phyloP scores from a whole-genome alignment of 1,284 basidiomycete genomes.

The Heterobasidion irregulare region DNA sequence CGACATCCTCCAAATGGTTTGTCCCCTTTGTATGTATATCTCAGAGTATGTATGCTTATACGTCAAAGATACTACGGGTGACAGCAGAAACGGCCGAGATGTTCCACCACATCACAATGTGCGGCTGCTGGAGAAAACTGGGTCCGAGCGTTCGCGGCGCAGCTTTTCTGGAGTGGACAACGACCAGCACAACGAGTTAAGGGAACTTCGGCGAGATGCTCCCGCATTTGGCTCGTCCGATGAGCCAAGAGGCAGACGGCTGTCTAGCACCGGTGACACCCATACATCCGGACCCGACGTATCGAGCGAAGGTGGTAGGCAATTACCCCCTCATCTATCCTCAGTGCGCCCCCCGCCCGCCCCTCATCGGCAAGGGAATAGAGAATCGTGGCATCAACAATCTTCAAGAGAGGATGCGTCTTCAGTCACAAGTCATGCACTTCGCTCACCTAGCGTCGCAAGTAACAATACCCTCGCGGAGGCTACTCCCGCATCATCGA shows the following conservation, averaged over 20 bases:
- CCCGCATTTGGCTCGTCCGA: slow-evolving; percentile 14
- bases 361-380: slow-evolving; percentile 6
- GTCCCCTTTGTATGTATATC: slow-evolving; percentile 22
- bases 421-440: slow-evolving; percentile 1
- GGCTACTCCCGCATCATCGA: slow-evolving; percentile 24
- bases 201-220: slow-evolving; percentile 13
- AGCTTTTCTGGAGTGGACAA: slow-evolving; percentile 1
- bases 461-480: slow-evolving; percentile 10
- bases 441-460: slow-evolving; percentile 10
- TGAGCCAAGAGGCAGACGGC: slow-evolving; percentile 29
- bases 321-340: slow-evolving; percentile 31
- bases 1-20: slow-evolving; percentile 26
- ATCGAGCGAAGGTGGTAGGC: slow-evolving; percentile 19
- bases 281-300: slow-evolving; percentile 8
- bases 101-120: slow-evolving; percentile 33
- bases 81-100: slow-evolving; percentile 37
- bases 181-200: slow-evolving; percentile 14
- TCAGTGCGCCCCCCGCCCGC: slow-evolving; percentile 5
- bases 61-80: slow-evolving; percentile 13
- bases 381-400: slow-evolving; percentile 10
- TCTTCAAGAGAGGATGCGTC: slow-evolving; percentile 8
- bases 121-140: slow-evolving; percentile 42
- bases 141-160: slow-evolving; percentile 8
- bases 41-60: slow-evolving; percentile 13
- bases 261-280: slow-evolving; percentile 15